Evolutionary conservation across 106 monocot species (phyloP).

Genomic region (Allium fistulosum): DNA sequence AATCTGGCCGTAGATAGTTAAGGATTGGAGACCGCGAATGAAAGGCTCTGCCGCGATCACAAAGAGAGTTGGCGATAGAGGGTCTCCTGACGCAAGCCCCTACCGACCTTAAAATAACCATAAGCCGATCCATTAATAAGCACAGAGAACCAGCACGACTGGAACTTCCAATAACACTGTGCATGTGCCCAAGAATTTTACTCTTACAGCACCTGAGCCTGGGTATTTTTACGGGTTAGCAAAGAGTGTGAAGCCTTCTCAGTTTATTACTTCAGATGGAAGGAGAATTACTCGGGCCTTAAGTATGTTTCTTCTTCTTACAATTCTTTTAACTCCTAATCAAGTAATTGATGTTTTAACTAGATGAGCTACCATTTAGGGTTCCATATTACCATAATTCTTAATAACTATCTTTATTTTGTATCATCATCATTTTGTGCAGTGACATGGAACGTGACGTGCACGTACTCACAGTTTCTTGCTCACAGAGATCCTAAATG

Average conservation of each 20-base stretch:
- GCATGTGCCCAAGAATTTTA: conserved; percentile 50
- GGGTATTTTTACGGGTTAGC: conserved; percentile 75
- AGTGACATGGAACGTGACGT: conserved; percentile 17
- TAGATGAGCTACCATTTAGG: too few species aligned
- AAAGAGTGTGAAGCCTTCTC: conserved; percentile 45
- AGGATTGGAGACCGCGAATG: too few species aligned
- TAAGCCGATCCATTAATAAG: too few species aligned
- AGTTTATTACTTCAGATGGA: conserved; percentile 56
- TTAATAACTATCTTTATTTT: not conserved
- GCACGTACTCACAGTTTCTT: conserved; percentile 15
- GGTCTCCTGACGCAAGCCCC: too few species aligned
- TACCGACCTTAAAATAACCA: too few species aligned
- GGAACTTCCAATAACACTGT: conserved; percentile 74
- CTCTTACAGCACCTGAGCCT: conserved; percentile 48
- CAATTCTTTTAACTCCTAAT: too few species aligned
- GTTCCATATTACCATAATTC: not conserved
- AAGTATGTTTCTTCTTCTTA: conserved; percentile 21
- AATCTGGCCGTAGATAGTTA: too few species aligned
- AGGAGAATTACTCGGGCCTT: conserved; percentile 80
- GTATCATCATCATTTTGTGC: not conserved
- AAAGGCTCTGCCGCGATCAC: too few species aligned
- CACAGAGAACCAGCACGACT: too few species aligned
- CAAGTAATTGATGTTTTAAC: too few species aligned
- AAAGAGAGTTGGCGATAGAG: too few species aligned
- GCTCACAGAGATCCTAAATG: conserved; percentile 3